These are phyloP conservation scores for Lentinula detonsa DNA, from an alignment of 768 basidiomycete species.

Conservation along the genomic window DNA sequence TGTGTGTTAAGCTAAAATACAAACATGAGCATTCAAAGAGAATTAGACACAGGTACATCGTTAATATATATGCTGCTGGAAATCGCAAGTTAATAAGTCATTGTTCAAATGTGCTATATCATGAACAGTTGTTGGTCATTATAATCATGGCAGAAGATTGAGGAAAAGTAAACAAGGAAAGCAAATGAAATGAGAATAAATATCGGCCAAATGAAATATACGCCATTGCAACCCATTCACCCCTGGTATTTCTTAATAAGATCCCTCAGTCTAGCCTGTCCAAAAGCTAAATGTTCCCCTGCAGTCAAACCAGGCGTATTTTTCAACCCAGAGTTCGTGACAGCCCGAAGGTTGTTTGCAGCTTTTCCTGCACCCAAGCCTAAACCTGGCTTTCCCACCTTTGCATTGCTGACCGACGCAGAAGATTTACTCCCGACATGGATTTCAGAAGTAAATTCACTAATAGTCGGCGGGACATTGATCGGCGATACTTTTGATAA, in stretches of 20 bases:
- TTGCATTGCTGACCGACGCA: constrained; percentile 9
- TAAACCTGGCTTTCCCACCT: not conserved
- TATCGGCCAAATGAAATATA: not conserved
- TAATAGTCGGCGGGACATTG: constrained; percentile 30
- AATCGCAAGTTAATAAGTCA: not conserved
- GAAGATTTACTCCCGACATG: constrained; percentile 11
- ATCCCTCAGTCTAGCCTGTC: constrained; percentile 70
- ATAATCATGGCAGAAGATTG: not conserved
- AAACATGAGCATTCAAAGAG: too few relatives aligned
- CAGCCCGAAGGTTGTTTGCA: constrained; percentile 11
- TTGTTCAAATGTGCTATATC: not conserved
- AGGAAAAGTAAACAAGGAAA: not conserved
- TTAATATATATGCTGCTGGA: not conserved
- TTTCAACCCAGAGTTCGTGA: constrained; percentile 2
- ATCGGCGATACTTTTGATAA: constrained; percentile 10
- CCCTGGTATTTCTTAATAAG: constrained; percentile 80
- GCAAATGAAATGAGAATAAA: not conserved
- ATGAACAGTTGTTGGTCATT: not conserved
- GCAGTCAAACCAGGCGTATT: constrained; percentile 9
- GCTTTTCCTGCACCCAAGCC: constrained; percentile 8
- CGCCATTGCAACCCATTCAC: not conserved
- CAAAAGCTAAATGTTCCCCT: constrained; percentile 57
- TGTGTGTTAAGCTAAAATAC: too few relatives aligned
- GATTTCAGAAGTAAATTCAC: constrained; percentile 17
- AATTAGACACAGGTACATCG: not conserved